Evolutionary conservation across 768 basidiomycete species (phyloP).

Genomic region (Mycena floridula): DNA sequence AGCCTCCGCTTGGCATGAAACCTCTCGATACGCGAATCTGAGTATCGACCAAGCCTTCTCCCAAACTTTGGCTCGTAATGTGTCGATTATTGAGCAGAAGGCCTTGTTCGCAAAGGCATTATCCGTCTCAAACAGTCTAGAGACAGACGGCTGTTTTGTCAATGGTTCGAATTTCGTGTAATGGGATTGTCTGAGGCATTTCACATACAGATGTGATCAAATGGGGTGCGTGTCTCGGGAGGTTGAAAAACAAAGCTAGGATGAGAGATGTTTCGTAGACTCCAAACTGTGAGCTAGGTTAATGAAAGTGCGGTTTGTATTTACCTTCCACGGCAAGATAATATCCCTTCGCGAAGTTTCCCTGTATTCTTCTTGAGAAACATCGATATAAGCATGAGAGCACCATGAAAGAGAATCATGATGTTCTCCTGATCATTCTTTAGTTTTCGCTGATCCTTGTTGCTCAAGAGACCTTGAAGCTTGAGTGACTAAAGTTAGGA

Average conservation of each 20-base stretch:
- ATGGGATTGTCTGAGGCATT: slow-evolving; percentile 45
- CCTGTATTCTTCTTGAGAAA: slow-evolving; percentile 33
- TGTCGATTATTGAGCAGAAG: slow-evolving; percentile 35
- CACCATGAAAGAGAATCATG: slow-evolving; percentile 67
- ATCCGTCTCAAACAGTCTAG: slow-evolving; percentile 12
- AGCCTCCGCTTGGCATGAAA: slow-evolving; percentile 34
- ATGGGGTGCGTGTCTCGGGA: slow-evolving; percentile 53
- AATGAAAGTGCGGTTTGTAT: slow-evolving; percentile 1
- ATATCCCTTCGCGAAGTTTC: slow-evolving; percentile 70
- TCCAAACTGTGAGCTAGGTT: slow-evolving; percentile 17
- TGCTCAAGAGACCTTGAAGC: slow-evolving; percentile 48
- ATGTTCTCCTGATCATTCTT: slow-evolving; percentile 61
- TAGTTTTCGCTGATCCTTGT: slow-evolving; percentile 31
- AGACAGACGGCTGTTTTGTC: slow-evolving; percentile 23
- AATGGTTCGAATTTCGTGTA: slow-evolving; percentile 46
- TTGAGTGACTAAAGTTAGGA: slow-evolving; percentile 25
- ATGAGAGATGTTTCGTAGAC: slow-evolving; percentile 72
- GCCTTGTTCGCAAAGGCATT: slow-evolving; percentile 31
- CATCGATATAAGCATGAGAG: not conserved
- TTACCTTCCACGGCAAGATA: slow-evolving; percentile 64
- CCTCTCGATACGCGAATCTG: slow-evolving; percentile 58
- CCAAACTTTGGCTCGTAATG: slow-evolving; percentile 44
- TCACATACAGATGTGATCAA: slow-evolving; percentile 48
- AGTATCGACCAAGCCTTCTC: slow-evolving; percentile 54
- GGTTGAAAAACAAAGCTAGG: slow-evolving; percentile 57